Percentiles rank a stretch among this genome's conserved stretches.
These are phyloP conservation scores for Blastobotrys serpentis DNA, from an alignment of 1,139 yeast species.

Conservation along the genomic window DNA sequence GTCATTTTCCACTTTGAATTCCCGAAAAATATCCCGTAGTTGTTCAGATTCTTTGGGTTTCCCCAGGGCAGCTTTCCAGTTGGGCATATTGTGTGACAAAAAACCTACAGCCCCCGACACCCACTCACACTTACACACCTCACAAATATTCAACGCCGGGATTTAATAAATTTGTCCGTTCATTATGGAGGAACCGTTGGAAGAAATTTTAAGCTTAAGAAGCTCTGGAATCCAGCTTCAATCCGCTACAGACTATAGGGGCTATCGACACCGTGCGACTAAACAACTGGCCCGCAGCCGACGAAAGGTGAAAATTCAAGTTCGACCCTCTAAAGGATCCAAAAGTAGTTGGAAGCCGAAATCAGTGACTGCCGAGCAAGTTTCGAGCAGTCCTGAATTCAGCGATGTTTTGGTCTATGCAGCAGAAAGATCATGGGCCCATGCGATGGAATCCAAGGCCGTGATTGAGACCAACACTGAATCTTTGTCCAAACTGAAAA, in stretches of 20 bases:
- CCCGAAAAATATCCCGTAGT: background rate
- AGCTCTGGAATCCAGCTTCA: conserved; percentile 41
- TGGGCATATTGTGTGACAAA: background rate
- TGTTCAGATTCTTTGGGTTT: background rate
- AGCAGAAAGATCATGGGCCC: conserved; percentile 69
- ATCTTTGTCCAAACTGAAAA: conserved; percentile 28
- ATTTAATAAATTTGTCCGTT: too few relatives aligned
- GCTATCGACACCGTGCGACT: conserved; percentile 34
- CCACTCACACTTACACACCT: background rate
- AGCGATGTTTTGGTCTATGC: conserved; percentile 53
- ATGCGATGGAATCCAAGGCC: conserved; percentile 63
- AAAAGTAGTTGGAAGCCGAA: conserved; percentile 36
- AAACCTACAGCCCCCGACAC: conserved; percentile 6
- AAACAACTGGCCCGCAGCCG: conserved; percentile 56
- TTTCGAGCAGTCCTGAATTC: conserved; percentile 46
- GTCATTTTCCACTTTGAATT: conserved; percentile 7
- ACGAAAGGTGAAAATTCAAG: conserved; percentile 54
- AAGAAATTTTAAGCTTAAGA: conserved; percentile 34
- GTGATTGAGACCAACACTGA: conserved; percentile 54
- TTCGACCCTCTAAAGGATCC: conserved; percentile 49
- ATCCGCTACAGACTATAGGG: conserved; percentile 40
- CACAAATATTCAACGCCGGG: too few relatives aligned
- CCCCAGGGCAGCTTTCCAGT: conserved; percentile 5
- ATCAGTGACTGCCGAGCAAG: conserved; percentile 46
- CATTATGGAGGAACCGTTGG: conserved; percentile 30